Base-by-base conservation (phyloP, 768 basidiomycete genomes). In the Boletus sensibilis region DNA sequence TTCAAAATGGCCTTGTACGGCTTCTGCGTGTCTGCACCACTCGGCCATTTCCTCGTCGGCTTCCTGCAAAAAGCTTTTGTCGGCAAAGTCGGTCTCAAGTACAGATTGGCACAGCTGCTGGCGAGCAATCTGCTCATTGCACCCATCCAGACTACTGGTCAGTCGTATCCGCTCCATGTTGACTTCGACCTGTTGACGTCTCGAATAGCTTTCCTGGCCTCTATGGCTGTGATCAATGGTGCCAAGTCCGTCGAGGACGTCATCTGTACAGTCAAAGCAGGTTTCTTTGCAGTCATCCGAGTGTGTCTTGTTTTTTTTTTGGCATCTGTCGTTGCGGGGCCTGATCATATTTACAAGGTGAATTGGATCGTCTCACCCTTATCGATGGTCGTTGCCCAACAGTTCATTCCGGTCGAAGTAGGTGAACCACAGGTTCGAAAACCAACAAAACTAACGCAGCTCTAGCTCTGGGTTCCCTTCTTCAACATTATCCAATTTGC, bases 1-100 rank as follows among this genome's bases (percentile, higher is more conserved):
- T 53, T 89, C 64, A 92, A 94, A 72, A 92, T 94, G 87, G 88
- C 84, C 1, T 48, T 87, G 21, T 94, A 92, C 67, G 93, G 93
- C 57, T 84, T 89, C 74, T 78, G 88, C 62, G 80, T 95, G 39
- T 91, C 91, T 13, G 93, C 92, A 7, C 93, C 93, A 0, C 69
- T 95, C 31, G 80, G 84, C 40, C 93, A 95, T 67, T 72, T 80
- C 68, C 83, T 94, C 57, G 82, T 91, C 20, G 84, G 87, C 52
- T 62, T 78, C 39, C 73, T 94, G 55, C 91, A 94, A 72, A 86
- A 80, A 64, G 79, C 80, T 14, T 94, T 95, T 66, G 83, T 84
- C 0, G 92, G 92, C 38, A 88, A 79, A 74, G 85, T 84, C 20
- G 79, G 84, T 16, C 70, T 82, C 38, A 74, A 76, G 23, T 83